A percentile compares a stretch with the other conserved stretches of the same genome.
phyloP scores from a whole-genome alignment of 2,329 filamentous ascomycete species.

The Phyllosticta paracitricarpa region DNA sequence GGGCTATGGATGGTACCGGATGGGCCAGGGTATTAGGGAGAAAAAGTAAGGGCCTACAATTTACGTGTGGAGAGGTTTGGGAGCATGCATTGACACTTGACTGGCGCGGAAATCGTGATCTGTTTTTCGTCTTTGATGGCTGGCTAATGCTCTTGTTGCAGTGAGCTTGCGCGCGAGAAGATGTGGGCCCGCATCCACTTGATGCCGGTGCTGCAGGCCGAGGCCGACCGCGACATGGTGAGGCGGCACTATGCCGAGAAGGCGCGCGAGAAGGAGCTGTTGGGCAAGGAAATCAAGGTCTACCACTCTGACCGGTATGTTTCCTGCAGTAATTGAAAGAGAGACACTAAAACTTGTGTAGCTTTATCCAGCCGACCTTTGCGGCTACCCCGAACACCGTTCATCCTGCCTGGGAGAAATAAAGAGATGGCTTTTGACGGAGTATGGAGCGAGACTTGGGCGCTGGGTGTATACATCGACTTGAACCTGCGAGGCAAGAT shows the following conservation, averaged over 20 bases:
- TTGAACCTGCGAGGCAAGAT: not conserved
- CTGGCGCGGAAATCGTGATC: not conserved
- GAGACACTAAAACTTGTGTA: constrained; percentile 13
- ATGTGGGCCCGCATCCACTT: constrained; percentile 96
- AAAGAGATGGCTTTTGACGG: not conserved
- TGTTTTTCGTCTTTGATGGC: not conserved
- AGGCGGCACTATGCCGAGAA: constrained; percentile 77
- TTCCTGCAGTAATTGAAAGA: not conserved
- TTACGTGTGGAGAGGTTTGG: not conserved
- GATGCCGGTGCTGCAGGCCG: constrained; percentile 86
- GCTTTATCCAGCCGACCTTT: constrained; percentile 64
- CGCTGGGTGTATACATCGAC: not conserved
- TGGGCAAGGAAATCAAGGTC: constrained; percentile 73
- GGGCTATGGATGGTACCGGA: constrained; percentile 83
- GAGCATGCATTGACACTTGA: not conserved
- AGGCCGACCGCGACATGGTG: constrained; percentile 93
- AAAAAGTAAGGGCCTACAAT: constrained; percentile 60
- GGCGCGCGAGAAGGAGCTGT: constrained; percentile 78
- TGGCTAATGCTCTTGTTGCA: constrained; percentile 26
- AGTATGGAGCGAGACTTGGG: not conserved
- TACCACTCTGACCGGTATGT: constrained; percentile 77
- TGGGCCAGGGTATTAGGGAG: constrained; percentile 75
- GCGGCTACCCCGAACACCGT: constrained; percentile 51
- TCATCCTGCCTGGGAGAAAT: not conserved
- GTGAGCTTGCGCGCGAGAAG: constrained; percentile 91